A percentile compares a stretch with the other conserved stretches of the same genome.
These are phyloP conservation scores for Candida lessepsii DNA, from an alignment of 805 yeast genomes.

Conservation along the genomic window DNA sequence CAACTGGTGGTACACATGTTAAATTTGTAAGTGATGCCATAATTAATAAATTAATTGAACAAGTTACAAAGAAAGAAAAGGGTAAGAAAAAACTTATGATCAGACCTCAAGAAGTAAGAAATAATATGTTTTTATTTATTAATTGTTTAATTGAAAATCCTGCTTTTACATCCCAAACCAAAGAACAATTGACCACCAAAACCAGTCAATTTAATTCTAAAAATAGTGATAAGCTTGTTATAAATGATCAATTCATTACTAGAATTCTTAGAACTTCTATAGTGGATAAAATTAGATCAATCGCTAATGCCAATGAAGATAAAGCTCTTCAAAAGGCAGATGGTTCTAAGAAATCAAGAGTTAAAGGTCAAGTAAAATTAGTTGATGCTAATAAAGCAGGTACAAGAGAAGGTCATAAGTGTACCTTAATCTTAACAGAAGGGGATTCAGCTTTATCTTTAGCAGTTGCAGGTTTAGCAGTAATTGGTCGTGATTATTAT, in stretches of 20 bases:
- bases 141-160: constrained; percentile 95
- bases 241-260: constrained; percentile 74
- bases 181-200: constrained; percentile 91
- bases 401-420: constrained; percentile 84
- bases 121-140: constrained; percentile 84
- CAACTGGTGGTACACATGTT: constrained; percentile 95
- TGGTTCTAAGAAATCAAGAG: constrained; percentile 78
- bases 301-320: constrained; percentile 86
- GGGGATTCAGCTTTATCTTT: constrained; percentile 94
- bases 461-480: constrained; percentile 91
- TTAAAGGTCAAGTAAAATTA: constrained; percentile 84
- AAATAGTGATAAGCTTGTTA: constrained; percentile 50
- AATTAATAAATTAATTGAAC: constrained; percentile 70
- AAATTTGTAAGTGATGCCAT: constrained; percentile 83
- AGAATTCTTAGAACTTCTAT: constrained; percentile 65
- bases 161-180: constrained; percentile 95
- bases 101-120: constrained; percentile 84
- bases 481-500: constrained; percentile 91
- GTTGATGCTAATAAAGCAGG: constrained; percentile 98
- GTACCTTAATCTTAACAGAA: constrained; percentile 92
- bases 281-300: constrained; percentile 72
- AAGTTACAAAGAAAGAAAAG: constrained; percentile 61
- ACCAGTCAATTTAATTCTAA: constrained; percentile 86
- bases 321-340: constrained; percentile 85
- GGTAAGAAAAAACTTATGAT: constrained; percentile 65